Base-by-base conservation (phyloP, 2,329 filamentous ascomycete genomes). In the Passalora sequoiae region DNA sequence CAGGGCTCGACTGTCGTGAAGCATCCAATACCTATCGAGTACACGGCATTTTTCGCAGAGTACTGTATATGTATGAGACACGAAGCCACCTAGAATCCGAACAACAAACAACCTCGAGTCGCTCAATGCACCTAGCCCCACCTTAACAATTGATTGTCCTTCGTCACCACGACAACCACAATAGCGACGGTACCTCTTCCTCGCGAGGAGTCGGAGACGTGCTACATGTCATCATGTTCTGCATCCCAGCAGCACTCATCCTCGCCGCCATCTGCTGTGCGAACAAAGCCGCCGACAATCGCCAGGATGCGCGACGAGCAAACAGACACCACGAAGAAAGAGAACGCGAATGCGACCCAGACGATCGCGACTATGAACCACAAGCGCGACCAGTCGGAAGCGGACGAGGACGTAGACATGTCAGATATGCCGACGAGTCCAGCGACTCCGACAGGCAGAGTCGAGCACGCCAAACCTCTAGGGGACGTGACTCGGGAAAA, bases 151-250 rank as follows among this genome's bases (percentile, higher is more conserved):
- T 15, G 16, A 40, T 40, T 31, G 38, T 29, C 13, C 30, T 21
- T 24, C 39, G 9, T 35, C 28, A 17, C 39, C 30, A 33, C 29
- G 13, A 41, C 29, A 35, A 41, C 39, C 30, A 33, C 38, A 17
- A 9, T 15, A 27, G 12, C 6, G 6, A 12, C 24, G 24, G 12
- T 7, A 27, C n/a, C 24, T 27, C 24, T 12, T 12, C 6, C 24
- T 27, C 24, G 12, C 24, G 39, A 40, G 37, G 21, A 31, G 19
- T 17, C n/a, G 21, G 20, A 4, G 25, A 13, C 33, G 33, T 20
- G 6, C 17, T 25, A 36, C 39, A 49, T 48, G 44, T 40, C 17
- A 45, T 31, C 32, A 61, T 62, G 59, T 51, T 62, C 38, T 56
- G 49, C 27, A 45, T 52, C 2, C 49, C 60, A 6, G 24, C 24